A percentile compares a stretch with the other conserved stretches of the same genome.
Conservation (phyloP, 345 rosid species). For the Arabidopsis suecica region DNA sequence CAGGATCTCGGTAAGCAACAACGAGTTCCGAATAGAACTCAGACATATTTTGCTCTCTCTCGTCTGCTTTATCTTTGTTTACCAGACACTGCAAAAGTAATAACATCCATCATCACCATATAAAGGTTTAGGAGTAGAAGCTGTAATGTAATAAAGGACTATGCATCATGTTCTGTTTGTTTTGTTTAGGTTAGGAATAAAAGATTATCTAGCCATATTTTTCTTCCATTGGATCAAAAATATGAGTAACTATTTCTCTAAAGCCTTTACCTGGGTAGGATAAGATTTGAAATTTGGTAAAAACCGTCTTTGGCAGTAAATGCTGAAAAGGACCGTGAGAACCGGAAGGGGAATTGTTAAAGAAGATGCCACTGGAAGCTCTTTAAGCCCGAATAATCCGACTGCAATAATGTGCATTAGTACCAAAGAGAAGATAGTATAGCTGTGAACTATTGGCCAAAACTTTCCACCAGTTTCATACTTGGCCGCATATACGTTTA, state of each 20-base stretch:
- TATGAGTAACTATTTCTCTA: background rate
- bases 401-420: conserved; percentile 90
- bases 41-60: conserved; percentile 59
- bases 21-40: conserved; percentile 65
- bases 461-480: conserved; percentile 77
- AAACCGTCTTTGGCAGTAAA: conserved; percentile 78
- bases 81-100: conserved; percentile 65
- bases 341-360: conserved; percentile 79
- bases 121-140: background rate
- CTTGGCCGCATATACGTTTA: conserved; percentile 79
- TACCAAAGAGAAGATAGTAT: conserved; percentile 72
- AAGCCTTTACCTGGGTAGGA: conserved; percentile 76
- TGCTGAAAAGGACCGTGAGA: conserved; percentile 75
- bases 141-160: conserved; percentile 2
- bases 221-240: background rate
- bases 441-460: conserved; percentile 83
- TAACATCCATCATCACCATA: background rate
- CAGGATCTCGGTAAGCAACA: conserved; percentile 77
- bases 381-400: conserved; percentile 84
- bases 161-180: background rate
- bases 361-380: conserved; percentile 74
- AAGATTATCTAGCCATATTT: background rate
- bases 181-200: background rate
- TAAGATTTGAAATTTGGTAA: conserved; percentile 67
- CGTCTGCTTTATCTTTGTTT: conserved; percentile 73